Evolutionary conservation across 2,329 filamentous ascomycete genomes (phyloP).

Genomic region (Ceratocystis huliohia): DNA sequence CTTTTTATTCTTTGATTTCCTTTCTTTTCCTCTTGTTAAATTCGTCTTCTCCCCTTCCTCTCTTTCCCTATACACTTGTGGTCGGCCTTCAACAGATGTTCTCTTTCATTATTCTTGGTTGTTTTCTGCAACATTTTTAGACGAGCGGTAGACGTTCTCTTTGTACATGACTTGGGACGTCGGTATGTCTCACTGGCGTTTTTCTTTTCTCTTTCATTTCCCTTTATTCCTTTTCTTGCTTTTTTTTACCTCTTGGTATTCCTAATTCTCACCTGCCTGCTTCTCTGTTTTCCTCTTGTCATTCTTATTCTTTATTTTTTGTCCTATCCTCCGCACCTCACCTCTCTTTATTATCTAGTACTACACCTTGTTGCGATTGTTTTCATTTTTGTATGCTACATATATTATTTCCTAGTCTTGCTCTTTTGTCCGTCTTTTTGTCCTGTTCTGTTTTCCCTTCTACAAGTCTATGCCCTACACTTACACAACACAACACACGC

Average conservation of each 20-base stretch:
- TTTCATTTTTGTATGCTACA: neutral
- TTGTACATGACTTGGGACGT: conserved; percentile 10
- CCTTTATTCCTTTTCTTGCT: neutral
- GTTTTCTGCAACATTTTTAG: conserved; percentile 15
- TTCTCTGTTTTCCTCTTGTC: conserved; percentile 16
- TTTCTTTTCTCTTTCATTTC: conserved; percentile 15
- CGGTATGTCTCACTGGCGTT: conserved; percentile 11
- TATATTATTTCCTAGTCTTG: conserved; percentile 1
- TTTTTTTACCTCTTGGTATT: conserved; percentile 5
- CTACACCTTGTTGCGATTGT: neutral
- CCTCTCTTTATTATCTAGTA: neutral
- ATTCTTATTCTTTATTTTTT: conserved; percentile 4
- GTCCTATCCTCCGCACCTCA: neutral
- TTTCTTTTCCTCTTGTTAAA: neutral
- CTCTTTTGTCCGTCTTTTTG: neutral
- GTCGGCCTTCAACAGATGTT: neutral
- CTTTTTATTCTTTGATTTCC: conserved; percentile 15
- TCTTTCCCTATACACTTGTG: conserved; percentile 1
- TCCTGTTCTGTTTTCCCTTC: neutral
- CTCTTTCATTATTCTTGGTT: conserved; percentile 11
- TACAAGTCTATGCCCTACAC: conserved; percentile 5
- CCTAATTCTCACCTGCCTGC: conserved; percentile 2
- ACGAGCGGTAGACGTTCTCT: conserved; percentile 9
- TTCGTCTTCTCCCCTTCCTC: neutral
- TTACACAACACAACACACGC: conserved; percentile 3